These are phyloP conservation scores for Myxozyma melibiosi DNA, from an alignment of 805 yeast species.

Conservation along the genomic window DNA sequence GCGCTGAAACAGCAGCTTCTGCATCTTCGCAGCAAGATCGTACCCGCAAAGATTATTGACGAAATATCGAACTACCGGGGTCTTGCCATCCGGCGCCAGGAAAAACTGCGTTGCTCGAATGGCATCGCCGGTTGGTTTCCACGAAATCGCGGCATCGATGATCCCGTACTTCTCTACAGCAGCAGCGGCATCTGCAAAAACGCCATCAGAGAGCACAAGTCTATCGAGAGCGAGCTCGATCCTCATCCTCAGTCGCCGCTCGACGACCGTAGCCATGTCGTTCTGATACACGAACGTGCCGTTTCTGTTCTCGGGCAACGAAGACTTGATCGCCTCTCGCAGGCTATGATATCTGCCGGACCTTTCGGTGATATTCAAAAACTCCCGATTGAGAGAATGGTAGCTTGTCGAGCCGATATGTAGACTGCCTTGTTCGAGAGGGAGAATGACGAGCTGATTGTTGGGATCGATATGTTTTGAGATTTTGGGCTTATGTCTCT, in stretches of 20 bases:
- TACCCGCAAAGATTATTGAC: constrained; percentile 9
- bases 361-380: not conserved
- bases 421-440: not conserved
- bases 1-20: not conserved
- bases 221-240: not conserved
- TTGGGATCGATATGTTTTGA: too few relatives aligned
- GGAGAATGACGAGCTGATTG: not conserved
- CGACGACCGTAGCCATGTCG: constrained; percentile 14
- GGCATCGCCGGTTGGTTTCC: not conserved
- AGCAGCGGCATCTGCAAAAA: not conserved
- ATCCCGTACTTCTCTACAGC: constrained; percentile 4
- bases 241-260: constrained; percentile 12
- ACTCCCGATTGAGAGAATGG: constrained; percentile 11
- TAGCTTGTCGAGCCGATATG: constrained; percentile 7
- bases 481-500: not conserved
- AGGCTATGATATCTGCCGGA: not conserved
- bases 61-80: constrained; percentile 2
- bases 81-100: not conserved
- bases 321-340: not conserved
- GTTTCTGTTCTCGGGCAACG: not conserved
- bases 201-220: not conserved
- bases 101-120: constrained; percentile 7
- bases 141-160: constrained; percentile 5
- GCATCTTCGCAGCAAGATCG: not conserved
- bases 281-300: not conserved